Conservation (phyloP, 495 filamentous ascomycete genomes). For the Xylaria nigripes region DNA sequence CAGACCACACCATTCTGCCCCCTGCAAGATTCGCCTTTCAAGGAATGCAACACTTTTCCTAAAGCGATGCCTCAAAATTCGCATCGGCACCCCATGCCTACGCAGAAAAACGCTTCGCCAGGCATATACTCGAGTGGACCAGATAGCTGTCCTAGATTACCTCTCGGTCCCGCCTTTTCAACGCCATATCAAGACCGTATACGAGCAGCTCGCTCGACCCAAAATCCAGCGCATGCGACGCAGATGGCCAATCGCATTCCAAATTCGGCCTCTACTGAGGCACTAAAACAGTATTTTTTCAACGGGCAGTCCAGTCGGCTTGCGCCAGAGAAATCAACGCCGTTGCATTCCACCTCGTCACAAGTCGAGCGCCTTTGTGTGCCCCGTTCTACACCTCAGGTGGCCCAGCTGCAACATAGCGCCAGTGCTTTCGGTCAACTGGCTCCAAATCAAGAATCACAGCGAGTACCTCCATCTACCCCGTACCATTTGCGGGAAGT, state of each 20-base stretch:
- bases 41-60: conserved; percentile 29
- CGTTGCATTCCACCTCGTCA: background rate
- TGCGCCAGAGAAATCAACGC: background rate
- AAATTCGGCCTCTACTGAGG: conserved; percentile 21
- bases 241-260: conserved; percentile 5
- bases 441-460: background rate
- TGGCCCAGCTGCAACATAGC: conserved; percentile 11
- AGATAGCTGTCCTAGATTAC: conserved; percentile 44
- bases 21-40: conserved; percentile 22
- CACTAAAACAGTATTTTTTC: conserved; percentile 35
- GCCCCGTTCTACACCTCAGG: conserved; percentile 1
- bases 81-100: conserved; percentile 20
- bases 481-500: conserved; percentile 14
- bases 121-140: conserved; percentile 62
- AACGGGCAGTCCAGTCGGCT: conserved; percentile 15
- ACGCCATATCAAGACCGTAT: conserved; percentile 60
- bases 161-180: conserved; percentile 57
- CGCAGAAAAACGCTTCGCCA: conserved; percentile 32
- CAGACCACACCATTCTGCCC: conserved; percentile 27
- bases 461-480: background rate
- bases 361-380: background rate
- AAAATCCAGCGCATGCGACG: conserved; percentile 17
- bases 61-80: conserved; percentile 16
- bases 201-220: conserved; percentile 40
- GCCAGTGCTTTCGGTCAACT: background rate